These are phyloP conservation scores for Millerago galiae DNA, from an alignment of 805 yeast species.

Conservation along the genomic window DNA sequence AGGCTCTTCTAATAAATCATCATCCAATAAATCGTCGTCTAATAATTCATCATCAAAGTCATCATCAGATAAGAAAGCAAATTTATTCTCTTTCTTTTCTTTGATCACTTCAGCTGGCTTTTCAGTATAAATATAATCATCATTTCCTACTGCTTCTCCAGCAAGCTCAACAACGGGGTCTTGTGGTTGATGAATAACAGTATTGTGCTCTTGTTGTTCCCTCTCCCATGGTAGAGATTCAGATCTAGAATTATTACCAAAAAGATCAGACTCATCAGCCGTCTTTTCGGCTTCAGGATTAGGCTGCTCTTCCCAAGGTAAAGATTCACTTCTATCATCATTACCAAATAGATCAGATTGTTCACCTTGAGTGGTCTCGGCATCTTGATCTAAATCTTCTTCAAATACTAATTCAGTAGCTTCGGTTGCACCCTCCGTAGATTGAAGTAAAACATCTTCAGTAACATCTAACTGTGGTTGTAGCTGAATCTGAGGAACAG, in stretches of 20 bases:
- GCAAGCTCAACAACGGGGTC: too few species aligned
- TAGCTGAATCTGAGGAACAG: neutral
- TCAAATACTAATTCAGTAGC: neutral
- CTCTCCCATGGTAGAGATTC: constrained; percentile 3
- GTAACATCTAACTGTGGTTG: neutral
- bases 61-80: constrained; percentile 17
- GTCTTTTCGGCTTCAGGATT: neutral
- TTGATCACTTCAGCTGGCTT: neutral
- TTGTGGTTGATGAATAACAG: neutral
- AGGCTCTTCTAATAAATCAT: constrained; percentile 28
- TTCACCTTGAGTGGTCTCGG: neutral
- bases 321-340: neutral
- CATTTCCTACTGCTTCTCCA: neutral
- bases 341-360: neutral
- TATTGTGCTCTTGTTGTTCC: neutral
- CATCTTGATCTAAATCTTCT: neutral
- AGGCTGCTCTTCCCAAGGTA: neutral
- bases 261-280: neutral
- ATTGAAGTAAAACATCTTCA: neutral
- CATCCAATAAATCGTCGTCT: constrained; percentile 29
- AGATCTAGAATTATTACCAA: neutral
- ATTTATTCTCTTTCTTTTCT: constrained; percentile 5
- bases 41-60: constrained; percentile 33
- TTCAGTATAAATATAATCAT: neutral
- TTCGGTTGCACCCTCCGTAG: neutral